Base-by-base conservation (phyloP, 192 early-diverging fungal species). In the Rhizophagus prolifer region DNA sequence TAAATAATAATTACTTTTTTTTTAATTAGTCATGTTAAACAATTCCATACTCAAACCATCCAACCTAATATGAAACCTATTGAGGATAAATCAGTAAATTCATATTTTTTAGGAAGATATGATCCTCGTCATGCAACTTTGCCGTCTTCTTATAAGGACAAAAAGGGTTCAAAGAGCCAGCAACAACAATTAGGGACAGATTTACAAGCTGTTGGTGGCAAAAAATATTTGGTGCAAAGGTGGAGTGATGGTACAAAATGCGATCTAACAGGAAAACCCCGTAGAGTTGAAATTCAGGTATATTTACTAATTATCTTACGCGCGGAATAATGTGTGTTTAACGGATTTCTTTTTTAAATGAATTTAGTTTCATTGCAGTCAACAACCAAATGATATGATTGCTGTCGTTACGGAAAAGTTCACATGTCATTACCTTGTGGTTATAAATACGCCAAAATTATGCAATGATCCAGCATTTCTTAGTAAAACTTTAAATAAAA, bases 161-260 rank as follows among this genome's bases (percentile, higher is more conserved):
- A 31, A 21, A 58, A 75, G 1, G 6, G 44, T 3, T 46, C 47
- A 54, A 74, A 72, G 67, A 30, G 71, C 67, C 19, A 28, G 30
- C 65, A 50, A 44, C 23, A 44, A 5, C 16, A 30, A 31, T 36
- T 19, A 83, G 76, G 38, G 67, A 85, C 88, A 64, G 66, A 61
- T n/a, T 73, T 89, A 34, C 79, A 75, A 50, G 74, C 72, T 13
- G 79, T 77, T 9, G 86, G 85, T 14, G 87, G 87, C 7, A 85
- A 83, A 63, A 83, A 87, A 61, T 93, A 88, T 71, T 79, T 96
- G 50, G 85, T 91, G 26, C 89, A 92, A 75, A 83, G 82, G 31
- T 97, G 92, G 91, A 83, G 83, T 10, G 84, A 90, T 62, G 95
- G 95, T 28, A 88, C 91, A 44, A 13, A 87, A 14, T 97, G 95